These are phyloP conservation scores for Xylariaceae sp. DNA, from an alignment of 2,329 filamentous ascomycete genomes.

Conservation along the genomic window DNA sequence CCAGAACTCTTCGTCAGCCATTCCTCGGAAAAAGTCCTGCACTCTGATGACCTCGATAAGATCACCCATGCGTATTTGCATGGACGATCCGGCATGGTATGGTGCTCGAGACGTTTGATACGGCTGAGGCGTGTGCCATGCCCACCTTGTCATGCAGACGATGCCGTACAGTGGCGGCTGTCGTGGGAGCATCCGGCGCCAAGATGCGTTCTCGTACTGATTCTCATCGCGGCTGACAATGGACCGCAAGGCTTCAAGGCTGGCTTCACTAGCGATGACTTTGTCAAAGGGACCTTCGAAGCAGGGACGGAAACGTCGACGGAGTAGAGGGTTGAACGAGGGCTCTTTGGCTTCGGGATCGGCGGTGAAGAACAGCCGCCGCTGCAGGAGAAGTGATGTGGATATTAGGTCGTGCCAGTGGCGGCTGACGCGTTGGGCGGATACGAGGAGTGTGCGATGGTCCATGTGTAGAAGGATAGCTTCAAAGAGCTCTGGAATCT, in stretches of 20 bases:
- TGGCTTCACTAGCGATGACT: background rate
- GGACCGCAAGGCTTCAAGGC: background rate
- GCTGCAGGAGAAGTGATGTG: constrained; percentile 5
- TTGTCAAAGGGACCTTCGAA: background rate
- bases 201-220: constrained; percentile 2
- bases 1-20: too few relatives aligned
- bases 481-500: constrained; percentile 11
- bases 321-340: constrained; percentile 3
- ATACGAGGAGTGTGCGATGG: constrained; percentile 5
- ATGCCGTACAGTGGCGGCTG: constrained; percentile 3
- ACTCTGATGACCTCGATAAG: too few relatives aligned
- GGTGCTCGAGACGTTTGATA: too few relatives aligned
- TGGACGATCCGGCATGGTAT: too few relatives aligned
- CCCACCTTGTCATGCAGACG: background rate
- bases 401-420: constrained; percentile 4
- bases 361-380: constrained; percentile 6
- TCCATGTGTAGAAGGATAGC: constrained; percentile 6
- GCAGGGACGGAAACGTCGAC: constrained; percentile 3
- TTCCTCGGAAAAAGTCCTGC: too few relatives aligned
- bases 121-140: too few relatives aligned
- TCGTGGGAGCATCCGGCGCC: constrained; percentile 7
- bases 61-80: too few relatives aligned
- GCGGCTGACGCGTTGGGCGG: constrained; percentile 6
- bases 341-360: background rate
- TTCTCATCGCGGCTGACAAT: background rate